Base-by-base conservation (phyloP, 495 filamentous ascomycete species). In the Daldinia bambusicola region DNA sequence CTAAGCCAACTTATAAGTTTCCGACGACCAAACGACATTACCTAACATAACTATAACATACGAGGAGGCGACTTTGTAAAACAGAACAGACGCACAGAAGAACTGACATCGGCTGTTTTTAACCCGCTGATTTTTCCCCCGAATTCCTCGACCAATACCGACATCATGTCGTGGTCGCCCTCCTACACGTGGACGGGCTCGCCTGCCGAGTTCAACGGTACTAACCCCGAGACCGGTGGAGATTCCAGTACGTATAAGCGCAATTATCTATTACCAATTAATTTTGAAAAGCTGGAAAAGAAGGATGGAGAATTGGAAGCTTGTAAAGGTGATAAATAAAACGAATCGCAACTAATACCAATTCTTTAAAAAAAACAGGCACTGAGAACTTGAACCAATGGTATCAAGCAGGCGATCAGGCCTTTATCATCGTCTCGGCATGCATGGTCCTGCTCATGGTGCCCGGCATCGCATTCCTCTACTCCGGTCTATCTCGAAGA, bases 391-490 rank as follows among this genome's bases (percentile, higher is more conserved):
- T 96, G 71, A 97, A 97, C 84, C 93, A 94, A 90, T 94, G 93
- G 93, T 86, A 83, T 75, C 77, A 82, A 61, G 79, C 85, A 2
- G 86, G 86, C 61, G 86, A 88, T 71, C 83, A 85, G 80, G 92
- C 93, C 78, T 99, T 93, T 83, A 98, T 99, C 80, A 87, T 99
- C 75, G 83, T 98, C 41, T 85, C 93, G 52, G 90, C 95, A 61
- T 94, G 92, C 74, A 97, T 99, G 95, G 95, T 99, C 57, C 80
- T 99, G 81, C 80, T 97, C 81, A 97, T 97, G 94, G 83, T 98
- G 69, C 94, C 94, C 13, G 94, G 94, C 59, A 92, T 98, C 81
- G 94, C 93, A 10, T 96, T 98, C 83, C 93, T 98, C 83, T 99
- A 99, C 84, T 98, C 93, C 13, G 96, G 95, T 74, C 90, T 99